Conservation (phyloP, 495 filamentous ascomycete genomes). For the Pyronema omphalodes region DNA sequence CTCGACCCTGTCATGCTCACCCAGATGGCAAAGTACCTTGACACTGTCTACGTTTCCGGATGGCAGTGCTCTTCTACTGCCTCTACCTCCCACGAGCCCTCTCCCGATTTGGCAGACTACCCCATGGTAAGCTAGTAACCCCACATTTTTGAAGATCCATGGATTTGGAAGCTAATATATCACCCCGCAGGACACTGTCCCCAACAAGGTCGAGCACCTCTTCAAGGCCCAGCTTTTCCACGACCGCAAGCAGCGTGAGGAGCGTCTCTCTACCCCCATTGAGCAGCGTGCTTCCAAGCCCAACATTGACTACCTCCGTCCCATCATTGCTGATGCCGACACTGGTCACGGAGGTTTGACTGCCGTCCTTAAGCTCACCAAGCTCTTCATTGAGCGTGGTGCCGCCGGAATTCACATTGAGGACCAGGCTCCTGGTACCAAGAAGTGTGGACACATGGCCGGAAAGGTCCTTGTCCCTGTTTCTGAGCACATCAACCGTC, state of each 20-base stretch:
- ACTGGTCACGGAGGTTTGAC: constrained; percentile 95
- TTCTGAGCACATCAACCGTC: constrained; percentile 92
- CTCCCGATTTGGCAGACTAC: constrained; percentile 95
- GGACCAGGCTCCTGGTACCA: constrained; percentile 93
- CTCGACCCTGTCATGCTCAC: constrained; percentile 95
- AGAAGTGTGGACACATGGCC: constrained; percentile 99
- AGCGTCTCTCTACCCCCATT: constrained; percentile 64
- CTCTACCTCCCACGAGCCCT: constrained; percentile 83
- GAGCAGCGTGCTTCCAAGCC: constrained; percentile 52
- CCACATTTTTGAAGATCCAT: not conserved
- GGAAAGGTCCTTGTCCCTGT: constrained; percentile 96
- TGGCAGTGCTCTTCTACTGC: constrained; percentile 98
- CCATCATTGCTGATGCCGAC: constrained; percentile 93
- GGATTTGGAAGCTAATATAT: not conserved
- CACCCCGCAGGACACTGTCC: constrained; percentile 67
- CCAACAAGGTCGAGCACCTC: constrained; percentile 91
- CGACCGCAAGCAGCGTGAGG: constrained; percentile 94
- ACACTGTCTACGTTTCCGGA: constrained; percentile 95
- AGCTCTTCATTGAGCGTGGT: constrained; percentile 91
- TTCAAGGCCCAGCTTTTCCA: constrained; percentile 98
- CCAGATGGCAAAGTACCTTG: constrained; percentile 97
- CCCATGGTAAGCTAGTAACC: constrained; percentile 46
- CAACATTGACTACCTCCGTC: constrained; percentile 84
- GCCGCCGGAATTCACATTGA: constrained; percentile 97
- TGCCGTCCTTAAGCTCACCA: constrained; percentile 96